phyloP scores from a whole-genome alignment of 306 rosid species.

The Sesbania bispinosa region DNA sequence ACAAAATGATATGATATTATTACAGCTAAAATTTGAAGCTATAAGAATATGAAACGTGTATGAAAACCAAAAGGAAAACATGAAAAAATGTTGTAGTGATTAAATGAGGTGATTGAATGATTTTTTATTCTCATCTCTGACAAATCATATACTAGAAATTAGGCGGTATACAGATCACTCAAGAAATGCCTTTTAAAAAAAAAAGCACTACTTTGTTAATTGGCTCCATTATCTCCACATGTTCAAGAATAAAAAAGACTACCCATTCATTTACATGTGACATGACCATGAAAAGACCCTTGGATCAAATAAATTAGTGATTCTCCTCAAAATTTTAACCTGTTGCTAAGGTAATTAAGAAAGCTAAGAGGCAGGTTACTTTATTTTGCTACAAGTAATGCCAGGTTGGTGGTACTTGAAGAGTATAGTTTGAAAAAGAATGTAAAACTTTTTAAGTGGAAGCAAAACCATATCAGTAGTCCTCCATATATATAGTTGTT shows the following conservation, averaged over 20 bases:
- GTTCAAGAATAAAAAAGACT: constrained; percentile 4
- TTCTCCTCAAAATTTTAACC: not conserved
- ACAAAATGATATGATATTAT: not conserved
- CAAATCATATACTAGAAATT: not conserved
- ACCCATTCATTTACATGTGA: not conserved
- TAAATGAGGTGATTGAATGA: not conserved
- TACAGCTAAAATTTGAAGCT: not conserved
- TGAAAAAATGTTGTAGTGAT: constrained; percentile 13
- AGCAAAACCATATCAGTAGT: constrained; percentile 13
- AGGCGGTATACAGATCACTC: not conserved
- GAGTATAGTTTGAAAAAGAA: constrained; percentile 1
- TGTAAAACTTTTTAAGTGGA: constrained; percentile 9
- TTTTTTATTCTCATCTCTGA: not conserved
- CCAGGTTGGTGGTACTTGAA: constrained; percentile 11
- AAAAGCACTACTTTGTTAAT: constrained; percentile 4
- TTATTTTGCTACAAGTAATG: not conserved
- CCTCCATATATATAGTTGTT: constrained; percentile 13
- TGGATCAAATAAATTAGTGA: not conserved
- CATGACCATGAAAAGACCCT: not conserved
- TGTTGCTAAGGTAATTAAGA: too few species aligned
- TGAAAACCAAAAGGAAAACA: not conserved
- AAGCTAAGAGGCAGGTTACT: too few species aligned
- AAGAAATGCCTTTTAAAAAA: not conserved
- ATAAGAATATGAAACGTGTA: not conserved
- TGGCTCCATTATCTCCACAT: constrained; percentile 26